Conservation (phyloP, 768 basidiomycete genomes). For the Serpula lacrymans region DNA sequence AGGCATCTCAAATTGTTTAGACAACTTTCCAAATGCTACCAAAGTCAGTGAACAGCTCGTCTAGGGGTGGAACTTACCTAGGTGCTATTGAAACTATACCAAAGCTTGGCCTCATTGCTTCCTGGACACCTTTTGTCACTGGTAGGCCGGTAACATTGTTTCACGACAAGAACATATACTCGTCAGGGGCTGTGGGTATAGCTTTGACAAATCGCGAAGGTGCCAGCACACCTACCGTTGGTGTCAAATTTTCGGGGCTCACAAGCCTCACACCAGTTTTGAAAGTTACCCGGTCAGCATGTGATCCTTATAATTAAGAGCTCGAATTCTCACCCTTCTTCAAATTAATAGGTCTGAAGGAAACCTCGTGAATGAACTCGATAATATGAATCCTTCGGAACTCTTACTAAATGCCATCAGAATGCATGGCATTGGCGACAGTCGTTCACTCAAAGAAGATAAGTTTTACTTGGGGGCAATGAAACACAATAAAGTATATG, state of each 20-base stretch:
- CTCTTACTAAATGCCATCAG: conserved; percentile 55
- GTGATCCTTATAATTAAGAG: neutral
- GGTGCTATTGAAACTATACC: conserved; percentile 1
- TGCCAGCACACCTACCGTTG: conserved; percentile 10
- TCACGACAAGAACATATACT: conserved; percentile 48
- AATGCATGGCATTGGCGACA: conserved; percentile 27
- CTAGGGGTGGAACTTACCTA: too few relatives aligned
- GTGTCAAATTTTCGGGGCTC: conserved; percentile 37
- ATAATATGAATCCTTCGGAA: conserved; percentile 56
- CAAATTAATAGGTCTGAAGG: conserved; percentile 56
- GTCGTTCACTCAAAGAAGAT: conserved; percentile 43
- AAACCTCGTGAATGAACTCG: conserved; percentile 62
- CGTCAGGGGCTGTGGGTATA: conserved; percentile 69
- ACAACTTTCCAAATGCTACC: conserved; percentile 39
- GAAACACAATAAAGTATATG: conserved; percentile 7
- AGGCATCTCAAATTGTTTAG: conserved; percentile 46
- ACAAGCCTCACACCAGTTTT: conserved; percentile 41
- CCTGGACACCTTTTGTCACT: conserved; percentile 78
- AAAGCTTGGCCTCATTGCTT: conserved; percentile 64
- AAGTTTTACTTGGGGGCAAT: conserved; percentile 54
- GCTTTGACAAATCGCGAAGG: conserved; percentile 33
- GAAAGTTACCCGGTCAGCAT: conserved; percentile 51
- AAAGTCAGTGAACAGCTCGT: conserved; percentile 50
- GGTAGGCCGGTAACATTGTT: conserved; percentile 73
- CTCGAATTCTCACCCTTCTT: neutral